phyloP scores from a whole-genome alignment of 2,329 filamentous ascomycete species.

The Aspergillus ruber region DNA sequence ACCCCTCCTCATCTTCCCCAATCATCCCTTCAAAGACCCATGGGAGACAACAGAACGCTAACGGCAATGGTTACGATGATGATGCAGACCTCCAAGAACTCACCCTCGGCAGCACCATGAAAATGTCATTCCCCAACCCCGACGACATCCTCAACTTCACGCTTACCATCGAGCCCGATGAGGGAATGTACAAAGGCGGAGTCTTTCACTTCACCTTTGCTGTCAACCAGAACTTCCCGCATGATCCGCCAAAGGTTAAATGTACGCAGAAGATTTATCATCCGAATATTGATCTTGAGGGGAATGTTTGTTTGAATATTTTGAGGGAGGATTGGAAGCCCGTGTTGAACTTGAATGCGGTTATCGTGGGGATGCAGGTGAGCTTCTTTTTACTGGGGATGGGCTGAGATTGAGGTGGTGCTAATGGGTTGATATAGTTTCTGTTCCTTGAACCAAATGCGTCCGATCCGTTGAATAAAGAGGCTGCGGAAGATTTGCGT shows the following conservation, averaged over 20 bases:
- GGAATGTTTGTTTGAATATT: conserved; percentile 97
- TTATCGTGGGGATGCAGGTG: conserved; percentile 89
- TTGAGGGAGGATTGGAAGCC: conserved; percentile 98
- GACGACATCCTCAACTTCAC: conserved; percentile 54
- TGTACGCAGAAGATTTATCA: conserved; percentile 99
- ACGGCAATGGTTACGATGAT: background rate
- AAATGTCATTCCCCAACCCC: conserved; percentile 50
- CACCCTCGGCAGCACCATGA: conserved; percentile 50
- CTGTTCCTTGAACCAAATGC: conserved; percentile 97
- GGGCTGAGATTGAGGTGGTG: background rate
- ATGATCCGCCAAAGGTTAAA: conserved; percentile 95
- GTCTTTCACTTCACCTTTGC: conserved; percentile 83
- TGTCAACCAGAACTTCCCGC: conserved; percentile 92
- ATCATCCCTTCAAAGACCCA: background rate
- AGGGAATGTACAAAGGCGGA: conserved; percentile 77
- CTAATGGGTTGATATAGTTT: conserved; percentile 54
- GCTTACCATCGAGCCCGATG: conserved; percentile 45
- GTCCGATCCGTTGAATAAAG: conserved; percentile 95
- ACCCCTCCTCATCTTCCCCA: conserved; percentile 8
- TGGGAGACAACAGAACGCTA: background rate
- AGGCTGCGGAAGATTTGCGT: conserved; percentile 87
- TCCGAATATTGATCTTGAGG: conserved; percentile 95
- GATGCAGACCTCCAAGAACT: conserved; percentile 42
- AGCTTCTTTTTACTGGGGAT: conserved; percentile 11
- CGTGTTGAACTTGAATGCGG: conserved; percentile 90